Base-by-base conservation (phyloP, 768 basidiomycete genomes). In the Termitomyces sp. region DNA sequence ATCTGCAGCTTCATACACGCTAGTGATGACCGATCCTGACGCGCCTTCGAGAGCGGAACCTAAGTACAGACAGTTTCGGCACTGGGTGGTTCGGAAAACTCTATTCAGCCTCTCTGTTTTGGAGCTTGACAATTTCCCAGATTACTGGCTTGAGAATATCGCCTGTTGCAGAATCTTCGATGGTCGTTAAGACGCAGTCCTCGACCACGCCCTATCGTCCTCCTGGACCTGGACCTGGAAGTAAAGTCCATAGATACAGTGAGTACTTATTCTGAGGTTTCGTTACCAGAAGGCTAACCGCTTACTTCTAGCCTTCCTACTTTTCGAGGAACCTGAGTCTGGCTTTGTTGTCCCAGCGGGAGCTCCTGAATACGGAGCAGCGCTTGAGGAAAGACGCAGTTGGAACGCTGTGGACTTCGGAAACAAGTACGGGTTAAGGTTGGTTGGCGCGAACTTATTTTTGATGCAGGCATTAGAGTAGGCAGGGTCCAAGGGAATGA, bases 381-480 rank as follows among this genome's bases (percentile, higher is more conserved):
- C 72, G n/a, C 61, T 75, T 6, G 76, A 75, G 52, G 75, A 80
- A 39, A 72, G 86, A 13, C 71, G 76, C 2, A 79, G 70, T 34
- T 88, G 87, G 87, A 74, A 82, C n/a, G 80, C 79, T 4, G 59
- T 78, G 10, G 67, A 64, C 3, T 87, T 88, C 65, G 85, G 78
- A 22, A 69, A 80, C 8, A 67, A 68, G 62, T 71, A 85, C 60
- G 77, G 76, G 0, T 69, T 88, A 46, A 81, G 77, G 68, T 71
- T 86, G 5, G 83, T 87, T 20, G 87, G 82, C 13, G 82, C 76
- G 14, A 86, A 82, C 63, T 86, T 79, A 65, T 81, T 86, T 63
- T 57, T 80, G 49, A 78, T 82, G 7, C 66, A 70, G 52, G 67
- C 70, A 18, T 54, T 54, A n/a, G 66, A 58, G 47, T 51, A 27